These are phyloP conservation scores for Canavalia gladiata DNA, from an alignment of 306 rosid genomes.

Conservation along the genomic window DNA sequence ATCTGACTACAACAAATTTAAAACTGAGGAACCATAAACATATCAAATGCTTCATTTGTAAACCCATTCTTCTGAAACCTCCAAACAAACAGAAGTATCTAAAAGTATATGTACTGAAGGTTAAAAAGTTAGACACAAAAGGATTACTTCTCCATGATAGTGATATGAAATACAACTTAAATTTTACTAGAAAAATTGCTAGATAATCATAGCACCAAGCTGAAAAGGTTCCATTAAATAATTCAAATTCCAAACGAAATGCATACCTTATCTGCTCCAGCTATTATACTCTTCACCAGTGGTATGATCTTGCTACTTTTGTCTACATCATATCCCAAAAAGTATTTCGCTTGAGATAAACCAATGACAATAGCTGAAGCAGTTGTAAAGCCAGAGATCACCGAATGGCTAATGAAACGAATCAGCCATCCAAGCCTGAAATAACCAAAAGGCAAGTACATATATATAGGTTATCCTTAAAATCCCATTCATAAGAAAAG, in stretches of 20 bases:
- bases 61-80: background rate
- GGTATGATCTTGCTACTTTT: conserved; percentile 93
- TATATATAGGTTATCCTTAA: conserved; percentile 5
- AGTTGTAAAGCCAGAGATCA: conserved; percentile 96
- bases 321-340: conserved; percentile 81
- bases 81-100: conserved; percentile 4
- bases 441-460: conserved; percentile 45
- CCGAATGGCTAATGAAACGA: conserved; percentile 98
- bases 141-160: conserved; percentile 25
- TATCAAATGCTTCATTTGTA: conserved; percentile 13
- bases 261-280: conserved; percentile 90
- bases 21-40: background rate
- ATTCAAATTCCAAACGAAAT: conserved; percentile 45
- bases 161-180: conserved; percentile 14
- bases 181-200: conserved; percentile 35
- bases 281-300: conserved; percentile 82
- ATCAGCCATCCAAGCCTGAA: conserved; percentile 98
- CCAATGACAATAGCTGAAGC: conserved; percentile 98
- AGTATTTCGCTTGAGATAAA: conserved; percentile 91
- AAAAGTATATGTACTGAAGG: background rate
- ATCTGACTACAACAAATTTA: background rate
- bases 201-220: conserved; percentile 27
- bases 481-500: conserved; percentile 37
- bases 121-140: conserved; percentile 4
- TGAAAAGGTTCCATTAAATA: conserved; percentile 25